Evolutionary conservation across 129 eudicot species (phyloP).

Genomic region (Lonicera japonica): DNA sequence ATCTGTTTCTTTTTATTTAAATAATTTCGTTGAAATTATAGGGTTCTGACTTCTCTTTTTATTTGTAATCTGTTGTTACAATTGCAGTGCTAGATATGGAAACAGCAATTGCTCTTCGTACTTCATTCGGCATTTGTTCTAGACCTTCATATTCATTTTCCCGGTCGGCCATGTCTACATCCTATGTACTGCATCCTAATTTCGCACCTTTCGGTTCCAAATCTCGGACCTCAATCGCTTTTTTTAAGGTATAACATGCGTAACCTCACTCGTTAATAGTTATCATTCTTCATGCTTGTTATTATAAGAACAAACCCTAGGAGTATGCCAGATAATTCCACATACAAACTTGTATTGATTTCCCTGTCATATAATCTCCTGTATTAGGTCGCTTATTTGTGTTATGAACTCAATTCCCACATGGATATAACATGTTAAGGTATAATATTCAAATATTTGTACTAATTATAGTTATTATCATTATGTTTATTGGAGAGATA

Average conservation of each 20-base stretch:
- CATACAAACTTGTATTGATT: too few species aligned
- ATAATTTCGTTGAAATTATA: not conserved
- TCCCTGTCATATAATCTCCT: too few species aligned
- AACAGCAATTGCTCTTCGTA: slow-evolving; percentile 53
- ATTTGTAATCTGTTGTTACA: not conserved
- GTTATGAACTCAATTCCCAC: too few species aligned
- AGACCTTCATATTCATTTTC: slow-evolving; percentile 18
- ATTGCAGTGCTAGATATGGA: slow-evolving; percentile 39
- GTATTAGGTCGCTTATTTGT: too few species aligned
- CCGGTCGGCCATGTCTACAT: slow-evolving; percentile 5
- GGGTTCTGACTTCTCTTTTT: not conserved
- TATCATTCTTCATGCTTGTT: too few species aligned
- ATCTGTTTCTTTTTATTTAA: too few species aligned
- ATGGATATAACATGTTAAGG: too few species aligned
- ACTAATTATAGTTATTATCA: too few species aligned
- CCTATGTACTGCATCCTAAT: slow-evolving; percentile 11
- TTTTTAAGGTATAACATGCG: slow-evolving; percentile 26
- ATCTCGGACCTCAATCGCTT: slow-evolving; percentile 23
- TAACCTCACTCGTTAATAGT: not conserved
- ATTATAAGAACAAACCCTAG: too few species aligned
- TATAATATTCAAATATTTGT: too few species aligned
- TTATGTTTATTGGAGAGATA: too few species aligned
- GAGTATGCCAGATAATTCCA: too few species aligned
- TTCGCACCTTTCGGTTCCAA: slow-evolving; percentile 19
- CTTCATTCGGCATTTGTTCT: slow-evolving; percentile 34